Evolutionary conservation across 2,329 filamentous ascomycete species (phyloP).

Genomic region (Cladosporium sp.): DNA sequence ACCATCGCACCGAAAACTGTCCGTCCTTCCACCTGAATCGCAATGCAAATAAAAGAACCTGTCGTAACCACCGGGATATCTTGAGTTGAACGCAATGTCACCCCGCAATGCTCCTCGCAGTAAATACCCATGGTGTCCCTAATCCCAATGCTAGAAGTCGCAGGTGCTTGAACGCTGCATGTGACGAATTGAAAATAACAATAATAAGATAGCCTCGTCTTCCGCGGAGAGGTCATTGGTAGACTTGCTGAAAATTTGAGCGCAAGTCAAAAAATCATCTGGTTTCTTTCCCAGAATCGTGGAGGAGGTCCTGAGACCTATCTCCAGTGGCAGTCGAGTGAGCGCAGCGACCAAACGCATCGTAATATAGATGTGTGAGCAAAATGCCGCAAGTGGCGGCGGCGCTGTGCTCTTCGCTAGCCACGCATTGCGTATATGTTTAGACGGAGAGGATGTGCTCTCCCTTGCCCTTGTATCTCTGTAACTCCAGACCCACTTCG

Average conservation of each 20-base stretch:
- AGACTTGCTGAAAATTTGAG: neutral
- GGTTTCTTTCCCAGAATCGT: neutral
- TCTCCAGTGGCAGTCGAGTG: neutral
- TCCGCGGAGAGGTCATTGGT: neutral
- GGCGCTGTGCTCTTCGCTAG: constrained; percentile 24
- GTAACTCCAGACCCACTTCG: constrained; percentile 83
- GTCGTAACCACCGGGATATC: neutral
- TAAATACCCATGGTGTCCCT: neutral
- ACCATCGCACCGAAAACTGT: no score
- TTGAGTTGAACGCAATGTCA: neutral
- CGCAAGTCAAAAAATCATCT: neutral
- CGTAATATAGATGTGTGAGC: neutral
- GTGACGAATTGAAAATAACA: neutral
- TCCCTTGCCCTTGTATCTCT: constrained; percentile 67
- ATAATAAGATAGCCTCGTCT: neutral
- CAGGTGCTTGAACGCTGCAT: constrained; percentile 12
- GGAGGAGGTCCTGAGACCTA: neutral
- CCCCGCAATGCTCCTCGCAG: neutral
- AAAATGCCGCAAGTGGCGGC: constrained; percentile 17
- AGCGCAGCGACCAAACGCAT: constrained; percentile 17
- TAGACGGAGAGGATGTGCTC: constrained; percentile 46
- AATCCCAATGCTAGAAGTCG: neutral
- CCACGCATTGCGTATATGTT: constrained; percentile 14
- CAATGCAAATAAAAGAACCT: neutral
- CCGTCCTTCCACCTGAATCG: neutral